These are phyloP conservation scores for Leccinum angustisporum DNA, from an alignment of 1,284 basidiomycete genomes.

Conservation along the genomic window DNA sequence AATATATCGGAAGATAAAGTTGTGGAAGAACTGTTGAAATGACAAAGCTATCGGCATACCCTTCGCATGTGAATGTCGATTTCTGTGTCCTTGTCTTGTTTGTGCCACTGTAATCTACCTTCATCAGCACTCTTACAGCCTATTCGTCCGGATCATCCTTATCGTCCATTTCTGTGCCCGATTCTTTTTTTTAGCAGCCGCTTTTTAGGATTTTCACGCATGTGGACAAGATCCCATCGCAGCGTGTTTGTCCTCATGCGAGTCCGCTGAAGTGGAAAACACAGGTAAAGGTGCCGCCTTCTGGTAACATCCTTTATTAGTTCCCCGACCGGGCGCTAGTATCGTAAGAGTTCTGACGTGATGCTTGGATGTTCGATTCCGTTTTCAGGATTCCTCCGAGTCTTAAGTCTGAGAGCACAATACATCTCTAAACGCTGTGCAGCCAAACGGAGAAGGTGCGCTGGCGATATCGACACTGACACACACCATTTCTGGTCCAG, in stretches of 20 bases:
- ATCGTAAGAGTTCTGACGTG: not conserved
- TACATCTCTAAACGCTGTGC: slow-evolving; percentile 13
- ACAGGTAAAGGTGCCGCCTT: not conserved
- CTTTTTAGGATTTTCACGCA: slow-evolving; percentile 5
- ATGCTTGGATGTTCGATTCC: slow-evolving; percentile 3
- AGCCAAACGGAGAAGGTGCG: slow-evolving; percentile 4
- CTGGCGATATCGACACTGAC: slow-evolving; percentile 1
- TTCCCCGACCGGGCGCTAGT: not conserved
- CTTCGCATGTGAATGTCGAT: slow-evolving; percentile 22
- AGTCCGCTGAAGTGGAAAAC: slow-evolving; percentile 4
- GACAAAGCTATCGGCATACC: slow-evolving; percentile 29
- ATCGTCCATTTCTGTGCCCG: slow-evolving; percentile 11
- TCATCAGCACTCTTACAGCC: slow-evolving; percentile 12
- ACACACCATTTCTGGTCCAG: slow-evolving; percentile 10
- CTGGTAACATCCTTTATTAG: not conserved
- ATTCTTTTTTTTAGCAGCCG: slow-evolving; percentile 4
- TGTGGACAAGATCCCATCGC: slow-evolving; percentile 8
- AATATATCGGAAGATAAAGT: slow-evolving; percentile 62
- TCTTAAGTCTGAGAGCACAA: not conserved
- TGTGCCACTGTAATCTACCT: slow-evolving; percentile 31
- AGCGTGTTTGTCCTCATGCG: slow-evolving; percentile 6
- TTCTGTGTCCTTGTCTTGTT: slow-evolving; percentile 27
- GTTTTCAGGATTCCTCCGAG: slow-evolving; percentile 3
- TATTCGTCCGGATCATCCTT: slow-evolving; percentile 17
- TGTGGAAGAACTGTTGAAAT: slow-evolving; percentile 58